Conservation (phyloP, 805 yeast genomes). For the Hermanozyma aechmeae region DNA sequence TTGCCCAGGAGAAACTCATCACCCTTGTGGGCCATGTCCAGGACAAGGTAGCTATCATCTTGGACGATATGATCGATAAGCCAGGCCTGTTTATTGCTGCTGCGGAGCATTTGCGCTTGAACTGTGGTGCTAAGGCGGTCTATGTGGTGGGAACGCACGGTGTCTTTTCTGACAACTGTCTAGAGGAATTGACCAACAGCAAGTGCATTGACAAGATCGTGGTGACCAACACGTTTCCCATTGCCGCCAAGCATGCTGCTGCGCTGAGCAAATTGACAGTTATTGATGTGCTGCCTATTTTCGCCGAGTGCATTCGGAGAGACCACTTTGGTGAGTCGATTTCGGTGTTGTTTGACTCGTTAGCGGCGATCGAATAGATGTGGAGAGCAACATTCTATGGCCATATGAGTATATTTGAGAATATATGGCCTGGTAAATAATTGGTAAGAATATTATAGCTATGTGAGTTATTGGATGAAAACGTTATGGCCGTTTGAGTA, state of each 20-base stretch:
- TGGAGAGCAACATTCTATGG: too few relatives aligned
- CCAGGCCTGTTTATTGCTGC: slow-evolving; percentile 93
- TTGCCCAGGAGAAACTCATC: slow-evolving; percentile 72
- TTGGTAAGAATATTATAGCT: too few relatives aligned
- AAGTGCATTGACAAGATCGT: slow-evolving; percentile 84
- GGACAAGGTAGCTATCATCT: slow-evolving; percentile 81
- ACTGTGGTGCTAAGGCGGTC: slow-evolving; percentile 92
- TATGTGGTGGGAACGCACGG: slow-evolving; percentile 95
- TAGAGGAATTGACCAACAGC: slow-evolving; percentile 69
- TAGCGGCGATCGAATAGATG: slow-evolving; percentile 46
- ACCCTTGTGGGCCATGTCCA: slow-evolving; percentile 95
- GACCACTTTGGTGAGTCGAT: slow-evolving; percentile 98
- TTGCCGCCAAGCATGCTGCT: slow-evolving; percentile 48
- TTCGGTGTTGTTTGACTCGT: slow-evolving; percentile 83
- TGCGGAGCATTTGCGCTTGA: slow-evolving; percentile 91
- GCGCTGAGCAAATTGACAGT: slow-evolving; percentile 62
- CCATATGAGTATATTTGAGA: too few relatives aligned
- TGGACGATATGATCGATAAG: slow-evolving; percentile 96
- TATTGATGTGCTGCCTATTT: slow-evolving; percentile 88
- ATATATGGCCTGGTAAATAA: too few relatives aligned
- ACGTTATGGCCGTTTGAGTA: too few relatives aligned
- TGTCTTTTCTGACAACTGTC: slow-evolving; percentile 77
- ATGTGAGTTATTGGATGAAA: too few relatives aligned
- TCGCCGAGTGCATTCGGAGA: slow-evolving; percentile 97
- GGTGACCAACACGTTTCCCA: slow-evolving; percentile 95